Evolutionary conservation across 208 protist genomes (phyloP), one percentile per base, ranked within the genome.

Genomic region (Giardia muris): DNA sequence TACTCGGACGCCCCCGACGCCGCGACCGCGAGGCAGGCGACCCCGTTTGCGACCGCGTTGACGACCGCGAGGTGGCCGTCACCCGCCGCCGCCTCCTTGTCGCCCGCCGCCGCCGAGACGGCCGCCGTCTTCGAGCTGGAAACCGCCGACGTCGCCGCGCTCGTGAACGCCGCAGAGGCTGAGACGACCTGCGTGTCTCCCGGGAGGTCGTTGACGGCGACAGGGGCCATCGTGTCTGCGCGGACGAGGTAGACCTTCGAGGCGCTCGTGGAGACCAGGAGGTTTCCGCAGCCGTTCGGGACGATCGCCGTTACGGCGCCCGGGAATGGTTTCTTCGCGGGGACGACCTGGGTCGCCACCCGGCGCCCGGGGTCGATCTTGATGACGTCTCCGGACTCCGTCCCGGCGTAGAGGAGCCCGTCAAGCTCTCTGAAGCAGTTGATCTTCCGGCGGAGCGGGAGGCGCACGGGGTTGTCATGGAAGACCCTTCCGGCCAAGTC

Each of bases 261-360:
- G 43, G 87, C 87, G n/a, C 42, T 90, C 4, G 87, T 90, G 43
- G 87, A 44, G 2, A 2, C 4, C n/a, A 90, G n/a, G 42, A 90
- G 1, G n/a, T 90, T 90, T 1, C 43, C 43, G 42, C 48, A 4
- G 44, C 48, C 87, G 87, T 90, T 90, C 45, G 2, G 42, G 43
- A 47, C 44, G n/a, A 90, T 90, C 0, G 2, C n/a, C 4, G 87
- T 90, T 2, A 90, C 45, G 2, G 87, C 2, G 2, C 87, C 87
- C 44, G 43, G 10, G 45, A 90, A 90, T 90, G 87, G 87, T n/a
- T 90, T 90, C 87, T 90, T 90, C 4, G 87, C 1, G 1, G 87
- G 87, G 87, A 22, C n/a, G 30, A 45, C 1, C 45, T 3, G 43
- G 4, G 48, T 47, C 30, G 43, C 87, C 46, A 45, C 45, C 45